Base-by-base conservation (phyloP, 345 rosid genomes). In the Salix exigua region DNA sequence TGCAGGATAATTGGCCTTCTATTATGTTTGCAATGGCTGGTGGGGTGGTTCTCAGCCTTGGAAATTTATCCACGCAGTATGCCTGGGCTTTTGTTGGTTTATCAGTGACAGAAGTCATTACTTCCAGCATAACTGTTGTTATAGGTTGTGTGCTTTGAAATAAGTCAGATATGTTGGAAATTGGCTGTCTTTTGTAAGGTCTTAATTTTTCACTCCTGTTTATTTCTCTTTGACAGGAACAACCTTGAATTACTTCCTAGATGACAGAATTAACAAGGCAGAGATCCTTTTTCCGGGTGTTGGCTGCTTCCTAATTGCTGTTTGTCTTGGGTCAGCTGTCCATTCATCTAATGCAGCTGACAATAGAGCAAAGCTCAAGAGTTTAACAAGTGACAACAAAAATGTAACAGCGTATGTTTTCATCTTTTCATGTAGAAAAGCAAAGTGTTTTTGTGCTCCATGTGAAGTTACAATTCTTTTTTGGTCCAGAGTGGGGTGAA, bases 51-150 rank as follows among this genome's bases (percentile, higher is more conserved):
- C 88, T 94, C 35, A 89, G 97, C 84, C 55, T 92, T 5, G 98
- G 98, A 74, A 92, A 92, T 77, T 81, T 94, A 18, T 71, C 91
- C n/a, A 85, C 97, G 35, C 98, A 94, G 74, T 94, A 92, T 79
- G 94, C 96, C 73, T 88, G 89, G 89, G 94, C 98, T 76, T 87
- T 92, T 76, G 94, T 91, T 58, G 98, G 98, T 61, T 80, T 94
- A 73, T 91, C 98, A 2, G 95, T 94, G 7, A 88, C 91, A 19
- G 91, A 90, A 86, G 97, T 94, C 30, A 80, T 94, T 75, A 6
- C 88, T 61, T 85, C 86, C 21, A 88, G 98, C 83, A 88, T 92
- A 50, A 86, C 91, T 0, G 97, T 94, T 73, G 91, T 94, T 70
- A 85, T 91, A 86, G 97, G 97, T 92, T 28, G 17, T 35, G 80